phyloP scores from a whole-genome alignment of 1,284 basidiomycete species.

The Sutorius eximius region DNA sequence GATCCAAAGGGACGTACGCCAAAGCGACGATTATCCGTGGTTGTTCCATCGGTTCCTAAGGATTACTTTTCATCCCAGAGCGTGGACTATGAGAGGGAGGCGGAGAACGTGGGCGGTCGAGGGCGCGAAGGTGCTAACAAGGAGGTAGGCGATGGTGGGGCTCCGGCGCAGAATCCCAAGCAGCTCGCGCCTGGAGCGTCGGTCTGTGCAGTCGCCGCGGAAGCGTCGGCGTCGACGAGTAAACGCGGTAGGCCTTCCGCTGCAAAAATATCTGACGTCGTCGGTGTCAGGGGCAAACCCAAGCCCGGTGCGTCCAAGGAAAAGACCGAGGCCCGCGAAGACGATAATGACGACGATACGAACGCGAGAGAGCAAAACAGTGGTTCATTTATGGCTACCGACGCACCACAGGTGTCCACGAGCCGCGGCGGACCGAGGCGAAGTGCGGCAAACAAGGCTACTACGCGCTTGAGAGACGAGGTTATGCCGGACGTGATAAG shows the following conservation, averaged over 20 bases:
- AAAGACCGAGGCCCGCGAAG: neutral
- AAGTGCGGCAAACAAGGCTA: slow-evolving; percentile 67
- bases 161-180: neutral
- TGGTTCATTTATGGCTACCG: slow-evolving; percentile 10
- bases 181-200: slow-evolving; percentile 12
- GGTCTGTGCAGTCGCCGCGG: slow-evolving; percentile 15
- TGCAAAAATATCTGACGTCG: neutral
- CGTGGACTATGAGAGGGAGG: neutral
- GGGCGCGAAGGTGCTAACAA: neutral
- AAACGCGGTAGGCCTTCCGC: slow-evolving; percentile 20
- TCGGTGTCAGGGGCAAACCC: slow-evolving; percentile 6
- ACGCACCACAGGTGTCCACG: slow-evolving; percentile 9
- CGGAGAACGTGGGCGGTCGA: neutral
- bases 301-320: slow-evolving; percentile 3
- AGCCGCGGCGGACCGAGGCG: slow-evolving; percentile 41
- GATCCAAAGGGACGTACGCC: slow-evolving; percentile 7
- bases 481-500: slow-evolving; percentile 75
- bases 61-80: slow-evolving; percentile 30
- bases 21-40: slow-evolving; percentile 31
- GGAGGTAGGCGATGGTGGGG: neutral
- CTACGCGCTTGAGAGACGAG: slow-evolving; percentile 57
- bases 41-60: slow-evolving; percentile 27
- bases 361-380: neutral
- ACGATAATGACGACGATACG: neutral
- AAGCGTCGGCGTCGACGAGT: slow-evolving; percentile 18